Evolutionary conservation across 108 stramenopile genomes (phyloP).

Genomic region (Thalassiosira profunda): DNA sequence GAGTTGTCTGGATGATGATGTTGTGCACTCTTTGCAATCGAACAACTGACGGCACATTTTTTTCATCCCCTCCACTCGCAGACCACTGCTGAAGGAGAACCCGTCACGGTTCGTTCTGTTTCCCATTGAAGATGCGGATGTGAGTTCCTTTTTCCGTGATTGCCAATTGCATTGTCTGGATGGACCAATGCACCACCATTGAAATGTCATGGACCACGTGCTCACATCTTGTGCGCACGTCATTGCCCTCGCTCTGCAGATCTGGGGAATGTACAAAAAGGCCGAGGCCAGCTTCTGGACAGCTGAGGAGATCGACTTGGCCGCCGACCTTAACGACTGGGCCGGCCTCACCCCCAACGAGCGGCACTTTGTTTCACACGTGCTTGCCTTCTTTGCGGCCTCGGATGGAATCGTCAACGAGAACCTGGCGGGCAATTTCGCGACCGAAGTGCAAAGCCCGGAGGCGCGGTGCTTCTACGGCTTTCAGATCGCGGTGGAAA

Average conservation of each 20-base stretch:
- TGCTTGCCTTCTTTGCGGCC: conserved; percentile 99
- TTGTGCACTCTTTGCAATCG: no score
- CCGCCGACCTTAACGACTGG: conserved; percentile 97
- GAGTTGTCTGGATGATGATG: background rate
- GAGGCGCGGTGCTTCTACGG: conserved; percentile 99
- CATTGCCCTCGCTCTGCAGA: conserved; percentile 28
- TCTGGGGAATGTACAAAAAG: conserved; percentile 99
- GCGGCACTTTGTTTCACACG: conserved; percentile 97
- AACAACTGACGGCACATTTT: background rate
- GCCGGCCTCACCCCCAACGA: conserved; percentile 92
- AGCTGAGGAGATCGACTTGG: conserved; percentile 99
- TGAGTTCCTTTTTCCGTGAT: conserved; percentile 59
- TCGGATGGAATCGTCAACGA: conserved; percentile 99
- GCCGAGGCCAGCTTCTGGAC: conserved; percentile 99
- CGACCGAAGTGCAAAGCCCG: conserved; percentile 94
- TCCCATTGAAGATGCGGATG: conserved; percentile 98
- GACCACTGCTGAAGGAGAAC: conserved; percentile 87
- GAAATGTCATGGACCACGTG: background rate
- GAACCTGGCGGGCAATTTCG: conserved; percentile 98
- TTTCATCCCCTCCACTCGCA: conserved; percentile 41
- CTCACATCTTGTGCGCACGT: background rate
- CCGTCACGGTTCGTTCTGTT: conserved; percentile 98
- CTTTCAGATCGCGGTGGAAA: conserved; percentile 99
- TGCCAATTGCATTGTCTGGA: background rate
- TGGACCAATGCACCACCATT: background rate